These are phyloP conservation scores for Venturia effusa DNA, from an alignment of 2,329 filamentous ascomycete genomes.

Conservation along the genomic window DNA sequence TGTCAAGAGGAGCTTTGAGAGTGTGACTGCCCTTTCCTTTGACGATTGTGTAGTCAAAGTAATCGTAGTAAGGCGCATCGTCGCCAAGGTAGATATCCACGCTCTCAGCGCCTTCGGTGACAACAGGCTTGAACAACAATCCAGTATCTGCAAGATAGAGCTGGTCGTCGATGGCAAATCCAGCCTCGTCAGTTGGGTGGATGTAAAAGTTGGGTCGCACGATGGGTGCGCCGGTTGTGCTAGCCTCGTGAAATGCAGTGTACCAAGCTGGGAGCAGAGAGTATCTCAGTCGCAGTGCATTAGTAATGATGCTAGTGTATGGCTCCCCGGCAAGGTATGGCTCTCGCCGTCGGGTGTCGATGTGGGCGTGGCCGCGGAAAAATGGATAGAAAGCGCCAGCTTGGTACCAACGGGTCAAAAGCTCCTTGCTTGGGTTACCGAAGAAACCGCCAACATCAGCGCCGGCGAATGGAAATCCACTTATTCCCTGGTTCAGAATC, in stretches of 20 bases:
- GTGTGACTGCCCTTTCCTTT: constrained; percentile 62
- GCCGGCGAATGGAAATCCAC: constrained; percentile 86
- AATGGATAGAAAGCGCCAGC: constrained; percentile 95
- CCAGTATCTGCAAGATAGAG: constrained; percentile 84
- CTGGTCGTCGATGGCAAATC: constrained; percentile 87
- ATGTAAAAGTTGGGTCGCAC: constrained; percentile 88
- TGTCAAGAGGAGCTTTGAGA: constrained; percentile 69
- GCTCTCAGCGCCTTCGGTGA: constrained; percentile 60
- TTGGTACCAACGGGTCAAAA: constrained; percentile 93
- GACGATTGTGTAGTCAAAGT: constrained; percentile 76
- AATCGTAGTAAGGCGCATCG: constrained; percentile 85
- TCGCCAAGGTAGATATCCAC: constrained; percentile 82
- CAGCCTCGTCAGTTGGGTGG: constrained; percentile 72
- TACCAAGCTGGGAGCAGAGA: constrained; percentile 89
- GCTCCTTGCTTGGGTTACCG: constrained; percentile 86
- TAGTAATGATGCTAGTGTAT: constrained; percentile 74
- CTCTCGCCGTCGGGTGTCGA: constrained; percentile 87
- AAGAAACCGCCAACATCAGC: constrained; percentile 98
- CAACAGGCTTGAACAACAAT: constrained; percentile 84
- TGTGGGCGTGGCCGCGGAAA: constrained; percentile 94
- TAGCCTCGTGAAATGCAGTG: constrained; percentile 87
- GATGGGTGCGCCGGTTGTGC: constrained; percentile 73
- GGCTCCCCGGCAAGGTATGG: constrained; percentile 81
- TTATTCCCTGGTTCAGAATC: constrained; percentile 84
- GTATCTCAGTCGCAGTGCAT: constrained; percentile 81